phyloP scores from a whole-genome alignment of 2,329 filamentous ascomycete genomes.

The Curvularia sp. region DNA sequence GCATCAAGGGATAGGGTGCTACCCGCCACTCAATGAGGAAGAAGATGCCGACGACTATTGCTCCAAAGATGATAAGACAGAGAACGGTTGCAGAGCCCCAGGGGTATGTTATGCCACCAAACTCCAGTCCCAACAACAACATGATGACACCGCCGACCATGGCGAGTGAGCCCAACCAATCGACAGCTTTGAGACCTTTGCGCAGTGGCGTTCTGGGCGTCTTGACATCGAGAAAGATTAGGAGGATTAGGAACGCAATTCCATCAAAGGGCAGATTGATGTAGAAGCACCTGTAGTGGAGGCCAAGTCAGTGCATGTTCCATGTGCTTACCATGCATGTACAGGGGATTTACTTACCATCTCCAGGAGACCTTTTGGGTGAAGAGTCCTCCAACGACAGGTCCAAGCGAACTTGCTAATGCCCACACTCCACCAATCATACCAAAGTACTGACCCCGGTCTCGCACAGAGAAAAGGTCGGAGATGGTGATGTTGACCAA shows the following conservation, averaged over 20 bases:
- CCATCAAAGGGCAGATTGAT: conserved; percentile 72
- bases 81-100: conserved; percentile 79
- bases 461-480: conserved; percentile 68
- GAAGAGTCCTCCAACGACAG: conserved; percentile 71
- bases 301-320: neutral
- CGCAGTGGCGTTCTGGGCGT: conserved; percentile 69
- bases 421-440: conserved; percentile 73
- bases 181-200: conserved; percentile 69
- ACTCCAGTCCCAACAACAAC: conserved; percentile 85
- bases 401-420: conserved; percentile 69
- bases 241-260: conserved; percentile 62
- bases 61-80: conserved; percentile 78
- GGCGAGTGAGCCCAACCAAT: conserved; percentile 69
- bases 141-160: conserved; percentile 83
- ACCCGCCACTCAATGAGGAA: conserved; percentile 74
- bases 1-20: conserved; percentile 80
- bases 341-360: conserved; percentile 46
- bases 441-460: conserved; percentile 67
- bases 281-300: conserved; percentile 57
- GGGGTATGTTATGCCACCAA: conserved; percentile 76
- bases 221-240: conserved; percentile 71
- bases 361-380: conserved; percentile 69
- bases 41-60: conserved; percentile 70
- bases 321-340: neutral
- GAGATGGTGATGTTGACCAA: conserved; percentile 69